phyloP scores from a whole-genome alignment of 257 asterid genomes.

The Primulina tabacum region DNA sequence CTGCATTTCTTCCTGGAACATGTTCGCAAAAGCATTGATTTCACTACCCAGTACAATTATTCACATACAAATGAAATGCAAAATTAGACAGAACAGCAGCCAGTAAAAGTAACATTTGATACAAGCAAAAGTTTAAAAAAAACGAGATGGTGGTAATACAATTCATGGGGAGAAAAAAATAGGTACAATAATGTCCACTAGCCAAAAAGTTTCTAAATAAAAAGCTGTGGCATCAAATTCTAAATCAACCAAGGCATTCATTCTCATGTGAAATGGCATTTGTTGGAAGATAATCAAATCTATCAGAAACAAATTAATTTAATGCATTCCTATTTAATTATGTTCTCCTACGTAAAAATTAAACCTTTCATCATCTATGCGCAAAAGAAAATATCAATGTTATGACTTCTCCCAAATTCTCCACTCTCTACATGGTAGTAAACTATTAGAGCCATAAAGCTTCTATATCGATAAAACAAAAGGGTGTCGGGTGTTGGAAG shows the following conservation, averaged over 20 bases:
- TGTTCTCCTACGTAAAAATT: no score
- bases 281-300: conserved; percentile 7
- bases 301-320: not conserved
- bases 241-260: not conserved
- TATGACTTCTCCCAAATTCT: no score
- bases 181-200: not conserved
- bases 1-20: conserved; percentile 84
- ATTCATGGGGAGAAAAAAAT: no score
- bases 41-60: conserved; percentile 16
- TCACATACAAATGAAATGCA: conserved; percentile 5
- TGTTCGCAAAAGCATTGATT: conserved; percentile 11
- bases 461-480: no score
- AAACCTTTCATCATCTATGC: no score
- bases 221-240: not conserved
- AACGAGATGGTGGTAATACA: no score
- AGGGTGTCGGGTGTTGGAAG: no score
- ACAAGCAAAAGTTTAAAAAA: not conserved
- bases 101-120: not conserved
- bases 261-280: not conserved
- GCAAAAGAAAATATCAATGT: no score
- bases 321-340: no score
- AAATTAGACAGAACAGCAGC: not conserved
- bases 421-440: no score
- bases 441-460: no score
- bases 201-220: not conserved